A percentile compares a stretch with the other conserved stretches of the same genome.
phyloP scores from a whole-genome alignment of 768 basidiomycete species.

The Naganishia antarctica region DNA sequence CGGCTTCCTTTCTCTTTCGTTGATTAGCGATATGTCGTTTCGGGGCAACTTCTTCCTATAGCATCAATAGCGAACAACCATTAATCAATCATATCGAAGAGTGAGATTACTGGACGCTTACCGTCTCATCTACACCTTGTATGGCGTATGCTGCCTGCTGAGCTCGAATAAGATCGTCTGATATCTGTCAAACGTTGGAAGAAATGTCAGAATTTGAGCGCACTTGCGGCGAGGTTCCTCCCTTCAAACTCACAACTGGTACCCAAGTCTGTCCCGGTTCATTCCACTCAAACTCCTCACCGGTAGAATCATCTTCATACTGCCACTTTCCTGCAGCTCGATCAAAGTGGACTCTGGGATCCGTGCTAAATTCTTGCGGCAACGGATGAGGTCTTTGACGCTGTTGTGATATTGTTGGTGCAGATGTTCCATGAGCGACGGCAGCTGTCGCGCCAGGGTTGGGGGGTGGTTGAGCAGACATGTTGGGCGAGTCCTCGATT shows the following conservation, averaged over 20 bases:
- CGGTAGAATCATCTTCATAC: conserved; percentile 76
- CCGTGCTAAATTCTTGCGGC: conserved; percentile 62
- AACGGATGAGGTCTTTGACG: conserved; percentile 14
- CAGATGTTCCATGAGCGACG: background rate
- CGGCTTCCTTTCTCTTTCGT: conserved; percentile 54
- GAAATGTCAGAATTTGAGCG: too few species aligned
- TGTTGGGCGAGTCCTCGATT: too few species aligned
- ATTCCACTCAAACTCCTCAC: conserved; percentile 86
- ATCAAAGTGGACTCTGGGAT: conserved; percentile 78
- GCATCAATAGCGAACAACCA: background rate
- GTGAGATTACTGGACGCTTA: conserved; percentile 50
- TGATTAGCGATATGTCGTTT: conserved; percentile 52
- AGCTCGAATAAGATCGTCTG: conserved; percentile 71
- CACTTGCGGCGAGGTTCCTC: too few species aligned
- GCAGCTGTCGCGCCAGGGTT: conserved; percentile 10
- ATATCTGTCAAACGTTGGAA: conserved; percentile 11
- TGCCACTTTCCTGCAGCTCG: conserved; percentile 73
- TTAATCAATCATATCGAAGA: background rate
- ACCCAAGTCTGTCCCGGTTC: conserved; percentile 70
- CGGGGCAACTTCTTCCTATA: conserved; percentile 77
- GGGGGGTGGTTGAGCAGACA: conserved; percentile 3
- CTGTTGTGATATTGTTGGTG: background rate
- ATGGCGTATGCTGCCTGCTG: conserved; percentile 96
- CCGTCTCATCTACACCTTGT: conserved; percentile 87
- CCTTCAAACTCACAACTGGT: conserved; percentile 74